Percentiles rank a stretch among this genome's conserved stretches.
Conservation (phyloP, 371 early-diverging fungal species). For the Scutellospora calospora region DNA sequence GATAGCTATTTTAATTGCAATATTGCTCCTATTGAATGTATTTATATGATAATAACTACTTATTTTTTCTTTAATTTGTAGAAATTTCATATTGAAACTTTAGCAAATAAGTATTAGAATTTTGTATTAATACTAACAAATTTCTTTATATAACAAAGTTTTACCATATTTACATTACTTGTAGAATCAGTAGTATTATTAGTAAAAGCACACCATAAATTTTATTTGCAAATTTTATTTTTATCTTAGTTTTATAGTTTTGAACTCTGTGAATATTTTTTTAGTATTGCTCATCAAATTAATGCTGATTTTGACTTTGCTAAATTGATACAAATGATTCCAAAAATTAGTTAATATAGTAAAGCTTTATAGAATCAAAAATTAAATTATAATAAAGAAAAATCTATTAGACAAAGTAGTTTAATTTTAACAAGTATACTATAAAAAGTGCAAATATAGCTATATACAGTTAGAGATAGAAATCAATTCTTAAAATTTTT, state of each 20-base stretch:
- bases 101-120: background rate
- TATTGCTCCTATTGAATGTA: background rate
- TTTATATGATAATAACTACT: background rate
- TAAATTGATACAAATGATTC: too few species aligned
- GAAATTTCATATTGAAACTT: constrained; percentile 12
- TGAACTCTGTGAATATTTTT: background rate
- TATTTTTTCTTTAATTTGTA: background rate
- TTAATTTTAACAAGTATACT: background rate
- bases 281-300: background rate
- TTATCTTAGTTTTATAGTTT: background rate
- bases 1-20: background rate
- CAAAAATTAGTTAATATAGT: background rate
- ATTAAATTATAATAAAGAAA: background rate
- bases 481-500: too few species aligned
- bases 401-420: background rate
- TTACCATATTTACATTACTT: background rate
- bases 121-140: background rate
- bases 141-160: background rate
- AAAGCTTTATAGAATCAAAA: background rate
- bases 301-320: too few species aligned
- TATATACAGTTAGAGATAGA: too few species aligned
- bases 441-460: too few species aligned
- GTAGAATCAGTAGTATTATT: constrained; percentile 2
- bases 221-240: background rate
- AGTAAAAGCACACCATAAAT: background rate